Evolutionary conservation across 75 land plant species (phyloP).

Genomic region (Pinus tabuliformis): DNA sequence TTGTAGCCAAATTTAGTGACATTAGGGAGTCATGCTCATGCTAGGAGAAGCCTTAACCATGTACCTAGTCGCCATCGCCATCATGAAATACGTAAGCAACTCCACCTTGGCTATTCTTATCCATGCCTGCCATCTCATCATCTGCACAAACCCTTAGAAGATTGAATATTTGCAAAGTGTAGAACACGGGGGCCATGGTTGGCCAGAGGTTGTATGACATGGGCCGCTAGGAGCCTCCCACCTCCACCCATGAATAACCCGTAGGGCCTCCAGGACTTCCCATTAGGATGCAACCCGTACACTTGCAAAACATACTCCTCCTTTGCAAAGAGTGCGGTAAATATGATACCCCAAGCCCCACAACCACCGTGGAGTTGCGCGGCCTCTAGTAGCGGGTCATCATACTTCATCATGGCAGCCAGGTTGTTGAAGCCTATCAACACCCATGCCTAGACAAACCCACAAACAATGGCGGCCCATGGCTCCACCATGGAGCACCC

Average conservation of each 20-base stretch:
- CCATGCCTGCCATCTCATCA: conserved; percentile 68
- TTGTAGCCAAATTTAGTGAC: conserved; percentile 6
- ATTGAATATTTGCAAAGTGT: conserved; percentile 23
- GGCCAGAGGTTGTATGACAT: conserved; percentile 42
- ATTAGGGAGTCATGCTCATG: not conserved
- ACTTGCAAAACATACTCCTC: conserved; percentile 49
- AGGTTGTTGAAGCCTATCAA: conserved; percentile 58
- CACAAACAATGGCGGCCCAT: conserved; percentile 77
- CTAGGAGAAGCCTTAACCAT: conserved; percentile 14
- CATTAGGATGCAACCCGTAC: conserved; percentile 5
- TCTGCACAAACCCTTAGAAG: conserved; percentile 48
- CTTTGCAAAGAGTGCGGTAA: conserved; percentile 69
- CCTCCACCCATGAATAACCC: conserved; percentile 72
- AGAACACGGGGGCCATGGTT: conserved; percentile 63
- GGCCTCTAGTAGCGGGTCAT: conserved; percentile 62
- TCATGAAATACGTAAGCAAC: conserved; percentile 37
- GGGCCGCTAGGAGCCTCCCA: conserved; percentile 60
- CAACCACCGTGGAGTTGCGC: conserved; percentile 92
- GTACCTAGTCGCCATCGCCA: conserved; percentile 36
- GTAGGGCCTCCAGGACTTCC: conserved; percentile 16
- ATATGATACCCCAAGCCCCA: conserved; percentile 84
- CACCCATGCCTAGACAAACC: conserved; percentile 68
- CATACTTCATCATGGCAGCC: conserved; percentile 18
- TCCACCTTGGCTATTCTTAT: conserved; percentile 54
- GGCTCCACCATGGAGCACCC: conserved; percentile 81